These are phyloP conservation scores for Knufia fluminis DNA, from an alignment of 2,329 filamentous ascomycete genomes.

Conservation along the genomic window DNA sequence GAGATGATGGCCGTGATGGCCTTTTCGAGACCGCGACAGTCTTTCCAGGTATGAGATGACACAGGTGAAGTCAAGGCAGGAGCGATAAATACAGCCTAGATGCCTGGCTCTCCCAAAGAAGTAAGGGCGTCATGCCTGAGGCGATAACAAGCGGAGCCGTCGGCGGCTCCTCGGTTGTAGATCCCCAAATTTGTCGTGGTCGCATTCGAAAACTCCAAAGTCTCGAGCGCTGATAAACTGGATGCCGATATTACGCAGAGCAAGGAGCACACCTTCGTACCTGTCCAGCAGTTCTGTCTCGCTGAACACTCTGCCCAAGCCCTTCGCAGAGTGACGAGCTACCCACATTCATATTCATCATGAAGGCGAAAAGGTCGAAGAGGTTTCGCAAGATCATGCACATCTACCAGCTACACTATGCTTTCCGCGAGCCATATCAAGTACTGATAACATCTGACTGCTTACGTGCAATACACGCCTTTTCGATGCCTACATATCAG, in stretches of 20 bases:
- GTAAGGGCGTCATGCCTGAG: no score
- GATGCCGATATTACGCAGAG: no score
- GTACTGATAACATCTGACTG: slow-evolving; percentile 82
- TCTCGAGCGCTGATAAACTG: no score
- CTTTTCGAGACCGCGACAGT: slow-evolving; percentile 7
- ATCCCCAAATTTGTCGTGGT: neutral
- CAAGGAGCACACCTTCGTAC: no score
- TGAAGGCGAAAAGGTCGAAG: slow-evolving; percentile 61
- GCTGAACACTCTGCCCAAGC: no score
- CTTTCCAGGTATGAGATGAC: neutral
- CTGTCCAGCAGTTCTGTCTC: no score
- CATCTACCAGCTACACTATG: slow-evolving; percentile 77
- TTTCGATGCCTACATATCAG: slow-evolving; percentile 79
- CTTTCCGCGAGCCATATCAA: slow-evolving; percentile 91
- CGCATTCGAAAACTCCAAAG: slow-evolving; percentile 1
- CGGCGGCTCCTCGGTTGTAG: neutral
- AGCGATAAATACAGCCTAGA: no score
- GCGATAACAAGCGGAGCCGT: neutral
- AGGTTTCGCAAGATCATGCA: slow-evolving; percentile 88
- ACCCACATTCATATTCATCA: no score
- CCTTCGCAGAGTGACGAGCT: no score
- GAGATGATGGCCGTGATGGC: neutral
- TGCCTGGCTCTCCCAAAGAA: no score
- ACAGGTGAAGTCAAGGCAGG: neutral
- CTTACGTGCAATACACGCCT: slow-evolving; percentile 67